Percentiles rank a stretch among this genome's conserved stretches.
Conservation (phyloP, 2,329 filamentous ascomycete genomes). For the Fonsecaea erecta region DNA sequence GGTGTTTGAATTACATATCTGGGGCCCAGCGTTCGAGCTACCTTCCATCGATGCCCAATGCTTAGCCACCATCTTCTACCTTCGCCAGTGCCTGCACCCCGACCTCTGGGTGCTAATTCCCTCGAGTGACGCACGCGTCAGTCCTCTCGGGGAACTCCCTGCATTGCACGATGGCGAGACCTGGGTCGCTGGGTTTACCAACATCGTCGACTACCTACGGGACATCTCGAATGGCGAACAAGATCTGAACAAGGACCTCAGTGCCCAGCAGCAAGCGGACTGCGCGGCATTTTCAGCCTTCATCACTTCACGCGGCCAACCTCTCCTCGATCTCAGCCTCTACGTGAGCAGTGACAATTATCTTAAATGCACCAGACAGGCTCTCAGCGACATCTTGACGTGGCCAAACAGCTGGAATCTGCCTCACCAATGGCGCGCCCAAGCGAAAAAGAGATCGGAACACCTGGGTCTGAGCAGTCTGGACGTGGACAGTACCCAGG, state of each 20-base stretch:
- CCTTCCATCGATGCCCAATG: slow-evolving; percentile 92
- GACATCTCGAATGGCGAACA: slow-evolving; percentile 54
- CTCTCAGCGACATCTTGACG: slow-evolving; percentile 77
- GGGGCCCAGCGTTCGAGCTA: slow-evolving; percentile 85
- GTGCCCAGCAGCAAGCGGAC: slow-evolving; percentile 52
- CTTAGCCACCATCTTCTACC: slow-evolving; percentile 78
- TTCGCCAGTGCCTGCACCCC: slow-evolving; percentile 65
- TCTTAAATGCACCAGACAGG: slow-evolving; percentile 73
- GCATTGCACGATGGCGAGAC: slow-evolving; percentile 60
- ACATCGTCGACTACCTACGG: slow-evolving; percentile 58
- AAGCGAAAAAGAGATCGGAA: slow-evolving; percentile 71
- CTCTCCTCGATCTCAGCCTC: slow-evolving; percentile 81
- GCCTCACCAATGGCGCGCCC: slow-evolving; percentile 71
- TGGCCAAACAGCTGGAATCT: slow-evolving; percentile 90
- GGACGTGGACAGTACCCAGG: slow-evolving; percentile 61
- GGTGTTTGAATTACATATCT: slow-evolving; percentile 79
- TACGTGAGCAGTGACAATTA: slow-evolving; percentile 93
- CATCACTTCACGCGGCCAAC: slow-evolving; percentile 73
- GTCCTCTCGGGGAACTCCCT: slow-evolving; percentile 66
- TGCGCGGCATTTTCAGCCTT: slow-evolving; percentile 63
- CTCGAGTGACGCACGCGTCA: slow-evolving; percentile 72
- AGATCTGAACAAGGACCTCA: slow-evolving; percentile 53
- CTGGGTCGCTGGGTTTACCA: slow-evolving; percentile 59
- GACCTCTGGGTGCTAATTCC: slow-evolving; percentile 72
- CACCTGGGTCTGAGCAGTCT: slow-evolving; percentile 71